A percentile compares a stretch with the other conserved stretches of the same genome.
These are phyloP conservation scores for Cercospora sp. DNA, from an alignment of 2,329 filamentous ascomycete genomes.

Conservation along the genomic window DNA sequence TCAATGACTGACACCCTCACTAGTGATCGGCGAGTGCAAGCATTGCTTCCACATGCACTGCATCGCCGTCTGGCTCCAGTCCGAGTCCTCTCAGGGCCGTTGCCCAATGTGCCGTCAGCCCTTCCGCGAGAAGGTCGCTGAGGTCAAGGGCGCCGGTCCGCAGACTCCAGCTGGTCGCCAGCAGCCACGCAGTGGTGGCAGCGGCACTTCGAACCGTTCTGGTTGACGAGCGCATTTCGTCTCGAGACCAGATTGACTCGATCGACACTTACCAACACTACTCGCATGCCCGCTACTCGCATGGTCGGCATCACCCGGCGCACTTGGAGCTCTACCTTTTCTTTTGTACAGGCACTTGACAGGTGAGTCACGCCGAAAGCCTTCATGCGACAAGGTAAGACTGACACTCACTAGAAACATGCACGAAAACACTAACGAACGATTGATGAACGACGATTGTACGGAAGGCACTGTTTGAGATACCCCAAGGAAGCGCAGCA, in stretches of 20 bases:
- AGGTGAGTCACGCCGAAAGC: not conserved
- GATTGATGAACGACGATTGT: constrained; percentile 11
- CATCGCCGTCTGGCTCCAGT: constrained; percentile 92
- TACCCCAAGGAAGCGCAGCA: constrained; percentile 11
- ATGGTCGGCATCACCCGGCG: not conserved
- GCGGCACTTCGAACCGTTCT: not conserved
- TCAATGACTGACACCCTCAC: constrained; percentile 10
- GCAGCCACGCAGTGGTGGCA: constrained; percentile 6
- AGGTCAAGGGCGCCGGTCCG: constrained; percentile 11
- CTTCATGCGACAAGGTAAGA: no score
- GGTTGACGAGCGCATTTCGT: not conserved
- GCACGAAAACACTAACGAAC: not conserved
- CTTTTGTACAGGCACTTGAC: constrained; percentile 1
- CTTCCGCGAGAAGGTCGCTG: constrained; percentile 39
- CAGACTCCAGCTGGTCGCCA: constrained; percentile 15
- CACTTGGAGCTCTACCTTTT: not conserved
- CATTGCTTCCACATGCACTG: constrained; percentile 99
- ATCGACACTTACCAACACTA: not conserved
- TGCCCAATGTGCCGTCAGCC: constrained; percentile 97
- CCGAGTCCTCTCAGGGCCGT: constrained; percentile 87
- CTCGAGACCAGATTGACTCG: not conserved
- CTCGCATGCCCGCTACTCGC: not conserved
- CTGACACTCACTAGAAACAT: not conserved
- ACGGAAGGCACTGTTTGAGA: constrained; percentile 14
- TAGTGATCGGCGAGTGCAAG: constrained; percentile 93